These are phyloP conservation scores for Tephrocybe sp. DNA, from an alignment of 768 basidiomycete species.

Conservation along the genomic window DNA sequence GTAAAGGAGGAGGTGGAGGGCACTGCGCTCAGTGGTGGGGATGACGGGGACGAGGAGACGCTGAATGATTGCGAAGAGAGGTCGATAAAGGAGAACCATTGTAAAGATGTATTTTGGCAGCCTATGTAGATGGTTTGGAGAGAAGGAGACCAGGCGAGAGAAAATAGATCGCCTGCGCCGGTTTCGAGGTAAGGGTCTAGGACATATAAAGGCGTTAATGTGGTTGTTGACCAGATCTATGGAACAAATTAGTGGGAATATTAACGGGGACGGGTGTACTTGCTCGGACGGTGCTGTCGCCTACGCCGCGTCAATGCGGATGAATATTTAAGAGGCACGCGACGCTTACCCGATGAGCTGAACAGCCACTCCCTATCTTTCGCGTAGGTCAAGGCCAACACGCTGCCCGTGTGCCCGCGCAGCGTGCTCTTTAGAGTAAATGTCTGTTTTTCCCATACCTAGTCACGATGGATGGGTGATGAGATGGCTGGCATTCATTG, in stretches of 20 bases:
- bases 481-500: neutral
- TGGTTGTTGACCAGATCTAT: slow-evolving; percentile 82
- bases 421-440: slow-evolving; percentile 70
- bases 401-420: slow-evolving; percentile 81
- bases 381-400: slow-evolving; percentile 78
- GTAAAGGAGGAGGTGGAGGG: slow-evolving; percentile 7
- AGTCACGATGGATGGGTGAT: neutral
- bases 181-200: slow-evolving; percentile 79
- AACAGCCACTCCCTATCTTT: slow-evolving; percentile 82
- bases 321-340: neutral
- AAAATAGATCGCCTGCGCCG: slow-evolving; percentile 86
- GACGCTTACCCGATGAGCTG: slow-evolving; percentile 75
- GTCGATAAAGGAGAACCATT: slow-evolving; percentile 65
- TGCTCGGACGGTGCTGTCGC: slow-evolving; percentile 87
- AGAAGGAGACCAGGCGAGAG: slow-evolving; percentile 71
- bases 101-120: slow-evolving; percentile 90
- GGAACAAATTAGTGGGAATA: neutral
- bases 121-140: slow-evolving; percentile 80
- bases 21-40: too few species aligned
- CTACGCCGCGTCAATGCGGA: slow-evolving; percentile 36
- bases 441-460: slow-evolving; percentile 87
- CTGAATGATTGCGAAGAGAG: slow-evolving; percentile 8
- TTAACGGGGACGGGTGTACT: slow-evolving; percentile 22
- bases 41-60: slow-evolving; percentile 9
- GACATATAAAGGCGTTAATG: slow-evolving; percentile 65